phyloP scores from a whole-genome alignment of 2,329 filamentous ascomycete species.

The Alternaria brassicicola region DNA sequence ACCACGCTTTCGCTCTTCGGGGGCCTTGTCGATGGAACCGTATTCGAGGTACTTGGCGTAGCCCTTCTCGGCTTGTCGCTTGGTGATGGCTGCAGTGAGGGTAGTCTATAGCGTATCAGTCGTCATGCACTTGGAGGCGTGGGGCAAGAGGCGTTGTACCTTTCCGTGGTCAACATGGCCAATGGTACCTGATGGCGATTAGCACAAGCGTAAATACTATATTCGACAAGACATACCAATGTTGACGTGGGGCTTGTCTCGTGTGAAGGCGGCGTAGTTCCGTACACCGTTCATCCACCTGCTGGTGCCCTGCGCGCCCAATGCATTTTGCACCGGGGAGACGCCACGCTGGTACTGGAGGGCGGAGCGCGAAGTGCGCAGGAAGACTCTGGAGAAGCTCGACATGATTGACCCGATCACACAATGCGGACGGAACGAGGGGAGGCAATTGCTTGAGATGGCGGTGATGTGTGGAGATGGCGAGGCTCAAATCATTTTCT shows the following conservation, averaged over 20 bases:
- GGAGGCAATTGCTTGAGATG: conserved; percentile 37
- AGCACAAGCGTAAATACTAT: conserved; percentile 1
- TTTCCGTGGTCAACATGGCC: conserved; percentile 99
- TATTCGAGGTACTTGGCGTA: conserved; percentile 95
- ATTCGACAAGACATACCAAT: conserved; percentile 69
- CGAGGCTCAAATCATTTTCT: conserved; percentile 39
- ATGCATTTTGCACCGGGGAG: conserved; percentile 77
- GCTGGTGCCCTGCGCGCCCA: conserved; percentile 67
- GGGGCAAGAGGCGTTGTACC: conserved; percentile 57
- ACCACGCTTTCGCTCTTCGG: conserved; percentile 99
- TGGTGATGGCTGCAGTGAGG: conserved; percentile 97
- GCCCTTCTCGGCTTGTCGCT: conserved; percentile 94
- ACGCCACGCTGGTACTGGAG: conserved; percentile 68
- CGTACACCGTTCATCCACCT: conserved; percentile 69
- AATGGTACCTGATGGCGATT: conserved; percentile 73
- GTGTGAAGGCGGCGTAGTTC: conserved; percentile 74
- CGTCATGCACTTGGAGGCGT: conserved; percentile 13
- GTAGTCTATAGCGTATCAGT: conserved; percentile 71
- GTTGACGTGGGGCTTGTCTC: conserved; percentile 97
- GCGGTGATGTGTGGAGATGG: conserved; percentile 20
- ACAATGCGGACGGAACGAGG: conserved; percentile 8
- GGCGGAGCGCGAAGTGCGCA: conserved; percentile 80
- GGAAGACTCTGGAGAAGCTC: conserved; percentile 78
- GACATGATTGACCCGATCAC: conserved; percentile 64
- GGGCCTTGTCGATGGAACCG: conserved; percentile 97